Percentiles rank a stretch among this genome's conserved stretches.
Conservation (phyloP, 306 rosid species). For the Cucumis sativus region Cucumber_9930_V3 NC_026657.2:27139501-27140000, state of each 20-base stretch:
- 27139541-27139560: not conserved
- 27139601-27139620: conserved; percentile 10
- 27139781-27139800: not conserved
- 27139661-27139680: conserved; percentile 80
- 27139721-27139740: conserved; percentile 76
- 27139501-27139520: not conserved
- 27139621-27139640: conserved; percentile 2
- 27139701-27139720: conserved; percentile 80
- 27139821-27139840: not conserved
- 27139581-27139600: not conserved
- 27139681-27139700: conserved; percentile 80
- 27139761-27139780: conserved; percentile 65
- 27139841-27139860: conserved; percentile 8
- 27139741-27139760: conserved; percentile 81
- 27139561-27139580: not conserved
- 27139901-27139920: conserved; percentile 82
- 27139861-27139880: conserved; percentile 33
- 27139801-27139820: not conserved
- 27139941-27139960: conserved; percentile 47
- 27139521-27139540: not conserved
- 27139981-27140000: too few relatives aligned
- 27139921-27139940: conserved; percentile 96
- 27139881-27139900: conserved; percentile 76
- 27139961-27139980: not conserved
- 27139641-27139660: conserved; percentile 73